Percentiles rank a stretch among this genome's conserved stretches.
phyloP scores from a whole-genome alignment of 129 eudicot genomes.

The Heracleum sosnowskyi region DNA sequence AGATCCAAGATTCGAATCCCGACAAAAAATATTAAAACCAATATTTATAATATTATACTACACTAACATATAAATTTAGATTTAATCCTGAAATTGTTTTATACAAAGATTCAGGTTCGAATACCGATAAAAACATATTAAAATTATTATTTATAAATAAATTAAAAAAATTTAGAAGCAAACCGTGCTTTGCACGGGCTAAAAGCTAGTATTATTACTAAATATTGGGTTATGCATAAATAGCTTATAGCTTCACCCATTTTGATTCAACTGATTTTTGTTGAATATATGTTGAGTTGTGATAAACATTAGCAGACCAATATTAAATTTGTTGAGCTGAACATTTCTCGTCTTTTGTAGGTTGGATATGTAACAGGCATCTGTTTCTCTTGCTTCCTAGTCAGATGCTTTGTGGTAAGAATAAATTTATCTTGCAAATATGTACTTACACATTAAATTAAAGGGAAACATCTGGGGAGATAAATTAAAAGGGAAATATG shows the following conservation, averaged over 20 bases:
- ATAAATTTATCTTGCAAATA: conserved; percentile 2
- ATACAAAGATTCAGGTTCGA: too few relatives aligned
- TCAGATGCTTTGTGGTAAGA: conserved; percentile 81
- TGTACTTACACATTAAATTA: neutral
- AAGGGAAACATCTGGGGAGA: neutral
- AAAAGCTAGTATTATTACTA: too few relatives aligned
- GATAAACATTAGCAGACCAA: neutral
- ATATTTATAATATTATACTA: too few relatives aligned
- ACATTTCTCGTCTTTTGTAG: conserved; percentile 30
- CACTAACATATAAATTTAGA: too few relatives aligned
- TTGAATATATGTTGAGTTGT: neutral
- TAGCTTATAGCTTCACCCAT: neutral
- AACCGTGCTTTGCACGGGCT: too few relatives aligned
- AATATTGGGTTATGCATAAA: neutral
- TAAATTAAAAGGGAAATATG: too few relatives aligned
- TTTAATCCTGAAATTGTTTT: too few relatives aligned
- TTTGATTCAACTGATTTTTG: neutral
- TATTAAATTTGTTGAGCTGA: neutral
- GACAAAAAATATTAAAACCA: too few relatives aligned
- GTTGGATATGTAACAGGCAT: conserved; percentile 89
- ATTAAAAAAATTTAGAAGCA: too few relatives aligned
- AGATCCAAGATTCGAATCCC: too few relatives aligned
- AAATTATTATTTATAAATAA: too few relatives aligned
- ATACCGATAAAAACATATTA: too few relatives aligned
- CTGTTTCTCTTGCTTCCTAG: conserved; percentile 76